A percentile compares a stretch with the other conserved stretches of the same genome.
These are phyloP conservation scores for Biancaea sappan DNA, from an alignment of 306 rosid species.

Conservation along the genomic window DNA sequence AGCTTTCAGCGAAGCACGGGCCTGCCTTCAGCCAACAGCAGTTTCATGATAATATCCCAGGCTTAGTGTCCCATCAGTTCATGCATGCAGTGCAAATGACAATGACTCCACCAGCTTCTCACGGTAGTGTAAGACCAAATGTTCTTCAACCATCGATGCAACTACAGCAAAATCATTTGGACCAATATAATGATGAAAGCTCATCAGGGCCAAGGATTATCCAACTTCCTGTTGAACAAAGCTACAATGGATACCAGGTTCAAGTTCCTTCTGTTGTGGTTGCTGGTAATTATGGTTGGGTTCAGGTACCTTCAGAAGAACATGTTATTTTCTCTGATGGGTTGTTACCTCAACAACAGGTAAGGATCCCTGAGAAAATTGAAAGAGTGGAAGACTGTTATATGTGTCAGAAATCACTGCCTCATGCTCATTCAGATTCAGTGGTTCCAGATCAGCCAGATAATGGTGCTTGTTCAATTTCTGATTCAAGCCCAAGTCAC, in stretches of 20 bases:
- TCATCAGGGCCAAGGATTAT: constrained; percentile 56
- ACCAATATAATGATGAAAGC: constrained; percentile 59
- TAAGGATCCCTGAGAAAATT: constrained; percentile 48
- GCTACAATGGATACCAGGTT: constrained; percentile 63
- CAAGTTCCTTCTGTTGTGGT: constrained; percentile 49
- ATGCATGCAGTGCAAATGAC: constrained; percentile 59
- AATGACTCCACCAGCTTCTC: constrained; percentile 56
- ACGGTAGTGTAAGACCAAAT: constrained; percentile 53
- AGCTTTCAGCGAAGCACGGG: constrained; percentile 47
- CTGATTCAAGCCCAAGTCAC: constrained; percentile 52
- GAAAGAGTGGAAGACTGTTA: constrained; percentile 58
- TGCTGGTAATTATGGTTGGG: constrained; percentile 69
- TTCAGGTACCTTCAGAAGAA: constrained; percentile 63
- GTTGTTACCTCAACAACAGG: constrained; percentile 56
- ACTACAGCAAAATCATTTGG: constrained; percentile 56
- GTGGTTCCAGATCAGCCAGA: constrained; percentile 56
- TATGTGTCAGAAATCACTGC: constrained; percentile 76
- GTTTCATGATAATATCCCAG: constrained; percentile 45
- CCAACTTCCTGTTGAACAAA: constrained; percentile 70
- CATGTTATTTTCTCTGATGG: constrained; percentile 58
- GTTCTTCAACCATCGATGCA: constrained; percentile 53
- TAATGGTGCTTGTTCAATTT: constrained; percentile 38
- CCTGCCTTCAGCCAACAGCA: constrained; percentile 59
- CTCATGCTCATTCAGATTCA: constrained; percentile 87
- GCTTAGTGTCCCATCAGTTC: constrained; percentile 52